These are phyloP conservation scores for Trichosphaerium sp. DNA, from an alignment of 78 protist species.

Conservation along the genomic window DNA sequence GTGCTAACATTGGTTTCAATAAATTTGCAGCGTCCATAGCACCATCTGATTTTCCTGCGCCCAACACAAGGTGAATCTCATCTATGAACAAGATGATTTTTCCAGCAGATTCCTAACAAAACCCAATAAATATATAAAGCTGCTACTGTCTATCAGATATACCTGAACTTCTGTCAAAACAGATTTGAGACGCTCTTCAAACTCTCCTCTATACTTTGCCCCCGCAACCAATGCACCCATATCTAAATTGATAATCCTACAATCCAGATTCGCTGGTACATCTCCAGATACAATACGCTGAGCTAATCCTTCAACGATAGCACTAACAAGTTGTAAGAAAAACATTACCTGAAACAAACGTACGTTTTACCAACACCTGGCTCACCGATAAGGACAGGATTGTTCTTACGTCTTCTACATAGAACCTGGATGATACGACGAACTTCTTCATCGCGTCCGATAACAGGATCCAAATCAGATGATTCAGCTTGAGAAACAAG, in stretches of 20 bases:
- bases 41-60: constrained; percentile 93
- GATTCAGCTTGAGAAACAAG: constrained; percentile 63
- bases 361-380: constrained; percentile 76
- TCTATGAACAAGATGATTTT: constrained; percentile 93
- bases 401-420: constrained; percentile 90
- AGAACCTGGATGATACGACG: constrained; percentile 71
- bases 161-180: constrained; percentile 91
- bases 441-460: constrained; percentile 97
- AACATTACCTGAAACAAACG: not conserved
- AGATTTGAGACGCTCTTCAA: constrained; percentile 95
- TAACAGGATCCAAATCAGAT: constrained; percentile 96
- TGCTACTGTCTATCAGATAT: too few relatives aligned
- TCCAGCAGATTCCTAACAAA: constrained; percentile 76
- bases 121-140: too few relatives aligned
- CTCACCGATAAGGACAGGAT: constrained; percentile 95
- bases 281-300: constrained; percentile 93
- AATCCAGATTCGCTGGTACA: constrained; percentile 81
- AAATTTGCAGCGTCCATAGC: constrained; percentile 98
- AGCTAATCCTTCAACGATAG: constrained; percentile 98
- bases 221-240: constrained; percentile 98
- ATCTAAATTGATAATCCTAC: constrained; percentile 81
- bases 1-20: constrained; percentile 96
- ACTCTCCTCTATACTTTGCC: constrained; percentile 95
- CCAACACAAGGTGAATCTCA: constrained; percentile 95
- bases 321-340: constrained; percentile 53